Percentiles rank a stretch among this genome's conserved stretches.
Evolutionary conservation across 352 stramenopile species (phyloP).

Genomic region (Phytophthora meadii): DNA sequence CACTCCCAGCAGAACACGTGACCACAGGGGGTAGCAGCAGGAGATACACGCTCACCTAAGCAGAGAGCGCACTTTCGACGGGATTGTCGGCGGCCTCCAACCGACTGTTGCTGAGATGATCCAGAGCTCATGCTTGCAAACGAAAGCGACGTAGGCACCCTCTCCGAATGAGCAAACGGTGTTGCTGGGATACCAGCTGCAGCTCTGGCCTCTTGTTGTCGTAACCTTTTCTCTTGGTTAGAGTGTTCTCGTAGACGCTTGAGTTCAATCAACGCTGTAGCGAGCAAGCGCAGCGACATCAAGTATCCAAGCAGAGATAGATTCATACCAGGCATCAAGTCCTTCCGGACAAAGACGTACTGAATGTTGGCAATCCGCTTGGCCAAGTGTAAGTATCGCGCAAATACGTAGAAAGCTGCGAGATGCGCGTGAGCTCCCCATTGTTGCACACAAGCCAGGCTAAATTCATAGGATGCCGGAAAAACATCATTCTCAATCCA

Average conservation of each 20-base stretch:
- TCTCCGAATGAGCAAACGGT: conserved; percentile 43
- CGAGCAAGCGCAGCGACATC: conserved; percentile 71
- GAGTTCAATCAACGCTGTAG: conserved; percentile 57
- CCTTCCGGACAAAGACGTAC: conserved; percentile 81
- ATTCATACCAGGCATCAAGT: conserved; percentile 64
- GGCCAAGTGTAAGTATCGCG: conserved; percentile 71
- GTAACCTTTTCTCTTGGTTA: conserved; percentile 54
- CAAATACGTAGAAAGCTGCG: conserved; percentile 79
- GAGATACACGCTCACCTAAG: conserved; percentile 75
- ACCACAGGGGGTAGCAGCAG: conserved; percentile 86
- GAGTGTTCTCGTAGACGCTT: conserved; percentile 59
- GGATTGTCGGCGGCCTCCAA: conserved; percentile 16
- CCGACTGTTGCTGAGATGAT: conserved; percentile 4
- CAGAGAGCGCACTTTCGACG: conserved; percentile 89
- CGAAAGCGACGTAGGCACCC: conserved; percentile 47
- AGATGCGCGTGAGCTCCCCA: conserved; percentile 69
- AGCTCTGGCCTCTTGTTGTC: conserved; percentile 39
- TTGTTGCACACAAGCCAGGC: conserved; percentile 48
- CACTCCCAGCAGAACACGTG: conserved; percentile 95
- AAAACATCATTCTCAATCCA: conserved; percentile 57
- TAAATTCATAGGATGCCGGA: conserved; percentile 69
- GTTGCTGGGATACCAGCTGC: conserved; percentile 12
- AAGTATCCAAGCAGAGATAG: conserved; percentile 83
- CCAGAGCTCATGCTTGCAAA: not conserved
- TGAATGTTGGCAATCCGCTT: conserved; percentile 76